These are phyloP conservation scores for Hygrophila difformis DNA, from an alignment of 257 asterid genomes.

Conservation along the genomic window DNA sequence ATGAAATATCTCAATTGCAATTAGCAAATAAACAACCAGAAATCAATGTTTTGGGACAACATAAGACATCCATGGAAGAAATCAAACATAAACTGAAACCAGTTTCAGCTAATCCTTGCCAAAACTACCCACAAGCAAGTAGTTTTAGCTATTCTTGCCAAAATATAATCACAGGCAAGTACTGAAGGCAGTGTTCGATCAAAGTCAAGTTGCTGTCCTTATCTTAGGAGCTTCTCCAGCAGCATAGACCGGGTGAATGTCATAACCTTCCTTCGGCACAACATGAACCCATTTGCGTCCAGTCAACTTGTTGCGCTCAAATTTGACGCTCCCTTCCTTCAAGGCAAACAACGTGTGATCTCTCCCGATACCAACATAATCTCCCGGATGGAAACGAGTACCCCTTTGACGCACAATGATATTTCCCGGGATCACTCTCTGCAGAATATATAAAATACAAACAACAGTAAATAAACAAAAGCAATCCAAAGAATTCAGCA, in stretches of 20 bases:
- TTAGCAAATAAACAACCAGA: no score
- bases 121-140: no score
- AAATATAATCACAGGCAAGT: no score
- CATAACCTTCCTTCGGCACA: slow-evolving; percentile 78
- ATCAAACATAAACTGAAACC: no score
- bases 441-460: slow-evolving; percentile 10
- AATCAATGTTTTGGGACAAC: no score
- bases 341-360: slow-evolving; percentile 88
- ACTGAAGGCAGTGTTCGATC: background rate
- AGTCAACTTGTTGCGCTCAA: slow-evolving; percentile 64
- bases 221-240: slow-evolving; percentile 27
- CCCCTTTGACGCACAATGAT: slow-evolving; percentile 95
- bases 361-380: slow-evolving; percentile 75
- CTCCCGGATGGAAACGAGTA: slow-evolving; percentile 87
- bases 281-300: slow-evolving; percentile 96
- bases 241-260: slow-evolving; percentile 60
- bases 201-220: slow-evolving; percentile 36
- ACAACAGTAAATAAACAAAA: no score
- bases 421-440: slow-evolving; percentile 89
- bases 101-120: no score
- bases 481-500: no score
- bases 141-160: no score
- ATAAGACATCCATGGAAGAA: no score
- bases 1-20: no score
- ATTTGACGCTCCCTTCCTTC: slow-evolving; percentile 79